These are phyloP conservation scores for Collybiopsis confluens DNA, from an alignment of 768 basidiomycete genomes.

Conservation along the genomic window DNA sequence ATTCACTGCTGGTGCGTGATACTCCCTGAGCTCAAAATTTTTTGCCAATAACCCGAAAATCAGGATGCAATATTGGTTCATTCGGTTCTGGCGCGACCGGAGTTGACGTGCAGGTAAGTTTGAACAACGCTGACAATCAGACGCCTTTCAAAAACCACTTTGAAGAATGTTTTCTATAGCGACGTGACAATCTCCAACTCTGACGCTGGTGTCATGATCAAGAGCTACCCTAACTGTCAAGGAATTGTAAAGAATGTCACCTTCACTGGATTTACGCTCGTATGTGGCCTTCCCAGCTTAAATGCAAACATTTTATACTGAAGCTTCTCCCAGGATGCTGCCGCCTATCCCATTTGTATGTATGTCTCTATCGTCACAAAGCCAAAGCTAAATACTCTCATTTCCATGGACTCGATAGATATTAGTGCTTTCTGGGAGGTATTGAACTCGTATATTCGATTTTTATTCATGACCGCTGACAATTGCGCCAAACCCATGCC, in stretches of 20 bases:
- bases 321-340: neutral
- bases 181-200: constrained; percentile 19
- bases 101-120: constrained; percentile 13
- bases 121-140: neutral
- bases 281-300: neutral
- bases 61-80: constrained; percentile 20
- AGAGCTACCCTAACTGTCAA: constrained; percentile 17
- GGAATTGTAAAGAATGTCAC: constrained; percentile 19
- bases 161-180: constrained; percentile 16
- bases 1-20: constrained; percentile 11
- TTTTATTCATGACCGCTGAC: neutral
- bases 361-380: neutral
- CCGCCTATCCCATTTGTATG: constrained; percentile 11
- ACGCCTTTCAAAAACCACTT: neutral
- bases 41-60: neutral
- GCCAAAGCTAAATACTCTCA: neutral
- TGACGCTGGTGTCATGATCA: constrained; percentile 20
- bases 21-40: neutral
- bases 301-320: neutral
- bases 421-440: constrained; percentile 14
- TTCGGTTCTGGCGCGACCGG: constrained; percentile 18
- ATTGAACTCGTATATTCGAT: neutral
- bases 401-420: constrained; percentile 3
- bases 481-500: neutral
- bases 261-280: constrained; percentile 14